Conservation (phyloP, 192 early-diverging fungal genomes). For the Entomortierella chlamydospora region DNA sequence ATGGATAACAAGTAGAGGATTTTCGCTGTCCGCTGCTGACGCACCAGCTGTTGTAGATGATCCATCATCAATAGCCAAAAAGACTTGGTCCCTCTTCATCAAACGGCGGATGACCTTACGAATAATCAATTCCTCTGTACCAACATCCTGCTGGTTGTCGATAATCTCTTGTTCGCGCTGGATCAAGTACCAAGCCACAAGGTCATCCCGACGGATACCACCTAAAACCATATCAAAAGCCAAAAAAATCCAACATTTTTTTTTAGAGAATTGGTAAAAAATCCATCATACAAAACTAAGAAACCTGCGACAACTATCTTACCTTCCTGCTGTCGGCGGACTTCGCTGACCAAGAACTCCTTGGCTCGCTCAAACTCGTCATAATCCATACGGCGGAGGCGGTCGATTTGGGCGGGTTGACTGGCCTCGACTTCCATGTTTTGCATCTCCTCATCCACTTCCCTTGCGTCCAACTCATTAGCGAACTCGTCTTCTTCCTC, state of each 20-base stretch:
- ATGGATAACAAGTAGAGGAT: constrained; percentile 49
- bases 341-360: constrained; percentile 45
- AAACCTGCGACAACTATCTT: too few relatives aligned
- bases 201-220: constrained; percentile 30
- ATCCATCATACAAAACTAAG: too few relatives aligned
- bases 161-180: constrained; percentile 34
- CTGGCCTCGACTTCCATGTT: constrained; percentile 40
- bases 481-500: constrained; percentile 59
- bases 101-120: constrained; percentile 50
- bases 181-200: constrained; percentile 41
- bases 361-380: constrained; percentile 52
- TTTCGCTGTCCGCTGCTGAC: constrained; percentile 29
- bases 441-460: constrained; percentile 33
- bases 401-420: constrained; percentile 12
- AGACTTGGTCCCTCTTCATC: constrained; percentile 49
- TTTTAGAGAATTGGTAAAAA: too few relatives aligned
- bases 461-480: constrained; percentile 47
- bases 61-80: constrained; percentile 43
- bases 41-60: constrained; percentile 4
- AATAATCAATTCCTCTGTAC: constrained; percentile 37
- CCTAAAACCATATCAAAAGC: background rate
- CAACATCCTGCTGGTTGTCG: constrained; percentile 34
- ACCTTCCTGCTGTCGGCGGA: constrained; percentile 42
- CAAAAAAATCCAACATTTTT: too few relatives aligned
- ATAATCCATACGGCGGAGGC: constrained; percentile 46